Evolutionary conservation across 176 grass and related monocot genomes (phyloP), one percentile per base, ranked within the genome.

Genomic region (Carex myosuroides): DNA sequence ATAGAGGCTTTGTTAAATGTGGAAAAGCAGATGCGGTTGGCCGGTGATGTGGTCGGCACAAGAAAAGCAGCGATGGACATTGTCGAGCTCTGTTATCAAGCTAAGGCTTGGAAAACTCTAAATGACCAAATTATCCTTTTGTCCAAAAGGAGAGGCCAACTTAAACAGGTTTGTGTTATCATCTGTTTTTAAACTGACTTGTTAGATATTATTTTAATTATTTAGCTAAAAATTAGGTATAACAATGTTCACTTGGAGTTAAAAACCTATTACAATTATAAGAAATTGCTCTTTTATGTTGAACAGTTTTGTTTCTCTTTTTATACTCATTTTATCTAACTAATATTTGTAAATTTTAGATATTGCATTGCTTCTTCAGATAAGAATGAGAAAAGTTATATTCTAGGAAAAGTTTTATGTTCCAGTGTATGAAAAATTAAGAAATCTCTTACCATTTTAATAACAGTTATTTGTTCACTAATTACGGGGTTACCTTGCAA

Each of bases 101-200:
- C 88, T 1, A 84, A 59, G 64, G 91, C 89, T 18, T 99, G 96
- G 96, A 99, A 99, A 90, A 99, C 96, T 29, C 85, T 99, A 55
- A 95, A 99, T 26, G 96, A 99, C 83, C 96, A 99, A 85, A 99
- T 99, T 65, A 54, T 95, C 46, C 85, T 99, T 80, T 62, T 99
- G 60, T 95, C 96, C 3, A 99, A 99, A 80, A 90, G 96, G 69
- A 90, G 96, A 85, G 96, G 96, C 6, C 96, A 99, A 77, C 93
- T 99, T 79, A 99, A 99, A 79, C 96, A 99, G 93, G 96, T 99
- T 35, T 3, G 3, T 58, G 9, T 37, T 60, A 30, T 39, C 13
- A 30, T 66, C 14, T 63, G 33, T 13, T 18, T 79, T 54, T 50
- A 5, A 16, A 58, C 10, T 13, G 12, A 76, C 17, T 60, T 42